Evolutionary conservation across 257 asterid species (phyloP).

Genomic region (Solanum arcanum): DNA sequence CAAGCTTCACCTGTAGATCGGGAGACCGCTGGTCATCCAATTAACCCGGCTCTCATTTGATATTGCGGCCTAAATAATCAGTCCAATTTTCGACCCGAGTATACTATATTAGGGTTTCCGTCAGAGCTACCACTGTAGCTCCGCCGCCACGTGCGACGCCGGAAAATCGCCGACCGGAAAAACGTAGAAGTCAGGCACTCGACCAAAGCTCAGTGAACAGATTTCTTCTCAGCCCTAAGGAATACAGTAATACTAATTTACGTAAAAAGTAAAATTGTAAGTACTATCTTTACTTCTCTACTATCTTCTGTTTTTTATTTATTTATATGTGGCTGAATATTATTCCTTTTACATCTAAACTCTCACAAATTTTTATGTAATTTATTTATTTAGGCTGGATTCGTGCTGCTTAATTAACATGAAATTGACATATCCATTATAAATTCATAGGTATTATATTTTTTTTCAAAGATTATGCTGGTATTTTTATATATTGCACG

Average conservation of each 20-base stretch:
- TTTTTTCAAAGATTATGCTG: neutral
- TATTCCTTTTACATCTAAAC: neutral
- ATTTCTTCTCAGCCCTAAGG: neutral
- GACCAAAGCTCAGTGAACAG: neutral
- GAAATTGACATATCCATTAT: neutral
- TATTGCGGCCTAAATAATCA: neutral
- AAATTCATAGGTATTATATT: neutral
- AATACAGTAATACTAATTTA: neutral
- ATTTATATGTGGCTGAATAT: neutral
- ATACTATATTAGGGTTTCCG: neutral
- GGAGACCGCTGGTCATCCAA: neutral
- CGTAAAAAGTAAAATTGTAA: neutral
- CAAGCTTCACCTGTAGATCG: neutral
- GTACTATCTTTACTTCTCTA: neutral
- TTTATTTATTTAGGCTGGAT: neutral
- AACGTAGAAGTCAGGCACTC: neutral
- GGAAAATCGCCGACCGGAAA: neutral
- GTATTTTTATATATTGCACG: neutral
- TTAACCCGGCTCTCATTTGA: neutral
- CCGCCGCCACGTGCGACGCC: neutral
- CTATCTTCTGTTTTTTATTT: neutral
- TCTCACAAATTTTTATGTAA: neutral
- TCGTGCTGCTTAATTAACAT: neutral
- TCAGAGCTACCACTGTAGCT: neutral
- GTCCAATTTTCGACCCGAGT: neutral